Percentiles rank a stretch among this genome's conserved stretches.
Conservation (phyloP, 2,329 filamentous ascomycete genomes). For the Aureobasidium sp. region DNA sequence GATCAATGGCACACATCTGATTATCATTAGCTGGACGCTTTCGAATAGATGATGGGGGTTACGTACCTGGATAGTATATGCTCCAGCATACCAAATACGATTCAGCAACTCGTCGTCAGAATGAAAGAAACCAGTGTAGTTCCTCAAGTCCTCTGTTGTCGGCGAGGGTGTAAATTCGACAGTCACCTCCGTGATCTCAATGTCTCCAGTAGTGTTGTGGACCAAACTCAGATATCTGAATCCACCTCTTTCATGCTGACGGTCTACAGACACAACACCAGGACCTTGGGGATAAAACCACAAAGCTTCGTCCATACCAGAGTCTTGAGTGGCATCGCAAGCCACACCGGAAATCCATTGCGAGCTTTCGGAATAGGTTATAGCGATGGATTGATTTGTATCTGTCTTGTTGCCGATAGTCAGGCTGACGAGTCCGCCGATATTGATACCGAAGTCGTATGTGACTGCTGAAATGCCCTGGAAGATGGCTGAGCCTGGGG, state of each 20-base stretch:
- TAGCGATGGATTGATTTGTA: conserved; percentile 31
- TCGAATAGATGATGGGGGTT: no score
- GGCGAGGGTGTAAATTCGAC: conserved; percentile 40
- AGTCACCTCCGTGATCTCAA: conserved; percentile 29
- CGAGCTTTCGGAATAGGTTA: conserved; percentile 35
- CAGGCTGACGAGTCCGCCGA: conserved; percentile 33
- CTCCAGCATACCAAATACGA: conserved; percentile 36
- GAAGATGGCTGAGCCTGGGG: conserved; percentile 27
- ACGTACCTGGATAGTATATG: conserved; percentile 21
- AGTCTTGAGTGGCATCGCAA: conserved; percentile 39
- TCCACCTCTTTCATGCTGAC: conserved; percentile 34
- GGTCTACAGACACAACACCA: conserved; percentile 34
- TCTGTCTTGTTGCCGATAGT: conserved; percentile 26
- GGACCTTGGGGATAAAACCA: conserved; percentile 37
- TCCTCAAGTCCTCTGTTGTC: conserved; percentile 27
- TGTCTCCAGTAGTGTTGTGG: conserved; percentile 34
- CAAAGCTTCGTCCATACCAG: conserved; percentile 39
- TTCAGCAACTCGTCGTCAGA: conserved; percentile 36
- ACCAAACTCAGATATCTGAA: conserved; percentile 40
- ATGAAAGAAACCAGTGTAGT: conserved; percentile 36
- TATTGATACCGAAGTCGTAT: conserved; percentile 34
- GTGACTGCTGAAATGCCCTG: conserved; percentile 29
- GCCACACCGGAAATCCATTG: conserved; percentile 41
- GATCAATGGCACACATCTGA: conserved; percentile 29
- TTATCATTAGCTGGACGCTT: neutral